These are phyloP conservation scores for Coemansia sp. DNA, from an alignment of 192 early-diverging fungal genomes.

Conservation along the genomic window DNA sequence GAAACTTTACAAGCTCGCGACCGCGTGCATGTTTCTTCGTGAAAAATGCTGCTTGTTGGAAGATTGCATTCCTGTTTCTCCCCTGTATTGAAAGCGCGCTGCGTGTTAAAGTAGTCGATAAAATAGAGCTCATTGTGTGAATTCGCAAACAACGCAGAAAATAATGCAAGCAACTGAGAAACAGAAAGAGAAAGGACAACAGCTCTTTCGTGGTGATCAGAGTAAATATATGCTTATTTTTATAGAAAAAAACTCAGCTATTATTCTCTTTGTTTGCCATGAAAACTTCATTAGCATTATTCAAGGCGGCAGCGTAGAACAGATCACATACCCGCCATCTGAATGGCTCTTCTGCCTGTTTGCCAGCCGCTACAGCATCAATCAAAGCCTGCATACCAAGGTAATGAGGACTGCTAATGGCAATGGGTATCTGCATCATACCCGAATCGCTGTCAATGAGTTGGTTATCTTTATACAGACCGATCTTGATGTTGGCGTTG, in stretches of 20 bases:
- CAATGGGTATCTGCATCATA: conserved; percentile 19
- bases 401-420: conserved; percentile 16
- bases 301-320: conserved; percentile 15
- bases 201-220: too few species aligned
- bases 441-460: conserved; percentile 23
- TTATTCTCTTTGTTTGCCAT: not conserved
- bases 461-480: conserved; percentile 7
- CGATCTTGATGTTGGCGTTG: conserved; percentile 13
- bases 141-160: not conserved
- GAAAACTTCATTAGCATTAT: not conserved
- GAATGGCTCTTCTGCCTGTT: conserved; percentile 19
- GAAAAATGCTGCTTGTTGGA: not conserved
- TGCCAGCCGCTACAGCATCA: not conserved
- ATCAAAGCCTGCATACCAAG: not conserved
- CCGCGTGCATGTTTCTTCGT: not conserved
- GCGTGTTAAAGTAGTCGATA: not conserved
- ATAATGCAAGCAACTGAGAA: not conserved
- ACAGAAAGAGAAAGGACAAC: not conserved
- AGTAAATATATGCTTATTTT: too few species aligned
- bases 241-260: too few species aligned
- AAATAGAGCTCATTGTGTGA: not conserved
- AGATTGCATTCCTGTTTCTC: not conserved
- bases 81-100: not conserved
- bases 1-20: conserved; percentile 25
- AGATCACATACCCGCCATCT: conserved; percentile 30